phyloP scores from a whole-genome alignment of 2,329 filamentous ascomycete species.

The Phoma sp. region DNA sequence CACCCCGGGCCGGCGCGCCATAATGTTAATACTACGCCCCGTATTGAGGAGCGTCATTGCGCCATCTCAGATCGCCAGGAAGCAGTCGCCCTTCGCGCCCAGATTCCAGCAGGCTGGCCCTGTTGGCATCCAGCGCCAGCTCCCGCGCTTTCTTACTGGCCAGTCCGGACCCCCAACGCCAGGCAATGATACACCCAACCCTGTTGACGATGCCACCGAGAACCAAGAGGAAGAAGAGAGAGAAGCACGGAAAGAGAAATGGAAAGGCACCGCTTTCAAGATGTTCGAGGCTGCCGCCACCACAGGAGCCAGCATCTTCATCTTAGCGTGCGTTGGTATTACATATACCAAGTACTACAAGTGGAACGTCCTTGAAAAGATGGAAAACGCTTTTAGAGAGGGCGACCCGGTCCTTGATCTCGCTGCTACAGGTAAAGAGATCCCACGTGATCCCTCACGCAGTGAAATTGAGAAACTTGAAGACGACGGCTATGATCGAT shows the following conservation, averaged over 20 bases:
- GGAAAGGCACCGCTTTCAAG: constrained; percentile 55
- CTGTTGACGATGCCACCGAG: constrained; percentile 48
- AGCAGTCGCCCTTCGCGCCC: constrained; percentile 15
- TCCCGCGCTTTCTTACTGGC: constrained; percentile 39
- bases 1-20: constrained; percentile 27
- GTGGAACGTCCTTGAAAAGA: constrained; percentile 86
- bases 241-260: constrained; percentile 33
- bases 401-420: constrained; percentile 89
- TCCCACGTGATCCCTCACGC: constrained; percentile 36
- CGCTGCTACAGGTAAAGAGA: constrained; percentile 47
- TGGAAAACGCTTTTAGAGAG: constrained; percentile 87
- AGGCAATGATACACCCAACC: constrained; percentile 49
- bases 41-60: constrained; percentile 18
- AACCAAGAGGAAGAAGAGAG: constrained; percentile 27
- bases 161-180: constrained; percentile 47
- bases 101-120: constrained; percentile 37
- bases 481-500: constrained; percentile 68
- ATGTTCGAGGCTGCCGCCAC: constrained; percentile 61
- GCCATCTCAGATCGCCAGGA: constrained; percentile 5
- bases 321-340: constrained; percentile 57
- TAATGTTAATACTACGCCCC: constrained; percentile 44
- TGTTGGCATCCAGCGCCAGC: constrained; percentile 16
- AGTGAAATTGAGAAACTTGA: constrained; percentile 25
- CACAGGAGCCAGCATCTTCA: constrained; percentile 59
- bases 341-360: constrained; percentile 74